Percentiles rank a stretch among this genome's conserved stretches.
These are phyloP conservation scores for Arctium lappa DNA, from an alignment of 129 eudicot species.

Conservation along the genomic window DNA sequence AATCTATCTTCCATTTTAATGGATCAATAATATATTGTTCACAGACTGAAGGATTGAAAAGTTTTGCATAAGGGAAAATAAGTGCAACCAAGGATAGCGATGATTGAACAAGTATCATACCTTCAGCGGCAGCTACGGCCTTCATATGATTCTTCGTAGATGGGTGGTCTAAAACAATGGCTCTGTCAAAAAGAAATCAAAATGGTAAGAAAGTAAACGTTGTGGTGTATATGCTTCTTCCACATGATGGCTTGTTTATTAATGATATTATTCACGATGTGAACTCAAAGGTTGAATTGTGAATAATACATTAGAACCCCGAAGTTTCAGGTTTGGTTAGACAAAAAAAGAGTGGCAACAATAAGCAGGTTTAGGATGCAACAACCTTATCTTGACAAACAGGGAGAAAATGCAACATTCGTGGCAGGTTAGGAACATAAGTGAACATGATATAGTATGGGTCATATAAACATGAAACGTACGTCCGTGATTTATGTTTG, in stretches of 20 bases:
- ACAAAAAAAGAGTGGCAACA: not conserved
- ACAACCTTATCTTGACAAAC: not conserved
- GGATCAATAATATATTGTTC: slow-evolving; percentile 1
- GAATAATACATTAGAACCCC: not conserved
- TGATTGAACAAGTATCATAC: slow-evolving; percentile 39
- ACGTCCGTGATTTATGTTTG: slow-evolving; percentile 77
- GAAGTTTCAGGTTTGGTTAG: not conserved
- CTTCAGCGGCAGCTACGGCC: slow-evolving; percentile 88
- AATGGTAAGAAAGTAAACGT: slow-evolving; percentile 1
- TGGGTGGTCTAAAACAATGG: slow-evolving; percentile 77
- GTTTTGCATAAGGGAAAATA: not conserved
- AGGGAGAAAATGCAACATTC: slow-evolving; percentile 13
- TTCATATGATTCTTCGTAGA: slow-evolving; percentile 76
- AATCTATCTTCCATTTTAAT: not conserved
- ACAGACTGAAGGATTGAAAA: not conserved
- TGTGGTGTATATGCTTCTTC: not conserved
- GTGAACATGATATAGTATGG: slow-evolving; percentile 7
- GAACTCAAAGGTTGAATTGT: not conserved
- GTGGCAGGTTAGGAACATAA: not conserved
- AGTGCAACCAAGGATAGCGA: not conserved
- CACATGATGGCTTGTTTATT: not conserved
- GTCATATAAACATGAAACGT: slow-evolving; percentile 32
- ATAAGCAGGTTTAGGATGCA: not conserved
- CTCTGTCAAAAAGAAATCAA: slow-evolving; percentile 48
- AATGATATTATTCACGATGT: slow-evolving; percentile 1